Conservation (phyloP, 345 rosid genomes). For the Syzygium aqueum region DNA sequence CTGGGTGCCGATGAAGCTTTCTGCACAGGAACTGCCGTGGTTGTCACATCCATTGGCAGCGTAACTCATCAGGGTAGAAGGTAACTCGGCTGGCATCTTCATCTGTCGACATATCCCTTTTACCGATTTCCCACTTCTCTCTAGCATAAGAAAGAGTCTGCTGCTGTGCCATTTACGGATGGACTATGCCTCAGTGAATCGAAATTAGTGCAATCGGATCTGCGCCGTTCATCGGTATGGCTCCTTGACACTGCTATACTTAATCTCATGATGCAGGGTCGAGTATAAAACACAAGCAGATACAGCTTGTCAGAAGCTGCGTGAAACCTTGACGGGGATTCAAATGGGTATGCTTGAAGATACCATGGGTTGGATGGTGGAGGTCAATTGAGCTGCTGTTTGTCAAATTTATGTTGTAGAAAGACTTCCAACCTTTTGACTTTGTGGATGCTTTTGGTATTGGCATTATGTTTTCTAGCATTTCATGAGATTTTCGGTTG, state of each 20-base stretch:
- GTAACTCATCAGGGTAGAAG: slow-evolving; percentile 15
- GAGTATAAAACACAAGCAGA: slow-evolving; percentile 28
- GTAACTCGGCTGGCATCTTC: slow-evolving; percentile 1
- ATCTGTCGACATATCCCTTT: neutral
- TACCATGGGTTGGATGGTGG: slow-evolving; percentile 40
- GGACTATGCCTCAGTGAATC: neutral
- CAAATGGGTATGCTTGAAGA: slow-evolving; percentile 46
- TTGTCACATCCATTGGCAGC: slow-evolving; percentile 20
- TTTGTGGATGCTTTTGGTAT: neutral
- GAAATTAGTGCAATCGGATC: neutral
- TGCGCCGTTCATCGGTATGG: neutral
- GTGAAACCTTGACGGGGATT: slow-evolving; percentile 27
- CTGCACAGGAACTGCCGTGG: slow-evolving; percentile 34
- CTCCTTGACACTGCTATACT: neutral
- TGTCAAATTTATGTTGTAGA: neutral
- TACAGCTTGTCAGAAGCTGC: slow-evolving; percentile 18
- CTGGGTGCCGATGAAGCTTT: slow-evolving; percentile 26
- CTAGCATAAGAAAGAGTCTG: neutral
- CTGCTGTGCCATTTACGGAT: neutral
- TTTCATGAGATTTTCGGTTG: neutral
- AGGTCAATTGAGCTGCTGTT: slow-evolving; percentile 14
- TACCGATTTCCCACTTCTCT: neutral
- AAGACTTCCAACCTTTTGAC: neutral
- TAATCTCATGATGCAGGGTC: slow-evolving; percentile 20
- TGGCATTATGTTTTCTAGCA: neutral